Percentiles rank a stretch among this genome's conserved stretches.
These are phyloP conservation scores for Williopsis jadinii DNA, from an alignment of 1,139 yeast genomes.

Conservation along the genomic window DNA sequence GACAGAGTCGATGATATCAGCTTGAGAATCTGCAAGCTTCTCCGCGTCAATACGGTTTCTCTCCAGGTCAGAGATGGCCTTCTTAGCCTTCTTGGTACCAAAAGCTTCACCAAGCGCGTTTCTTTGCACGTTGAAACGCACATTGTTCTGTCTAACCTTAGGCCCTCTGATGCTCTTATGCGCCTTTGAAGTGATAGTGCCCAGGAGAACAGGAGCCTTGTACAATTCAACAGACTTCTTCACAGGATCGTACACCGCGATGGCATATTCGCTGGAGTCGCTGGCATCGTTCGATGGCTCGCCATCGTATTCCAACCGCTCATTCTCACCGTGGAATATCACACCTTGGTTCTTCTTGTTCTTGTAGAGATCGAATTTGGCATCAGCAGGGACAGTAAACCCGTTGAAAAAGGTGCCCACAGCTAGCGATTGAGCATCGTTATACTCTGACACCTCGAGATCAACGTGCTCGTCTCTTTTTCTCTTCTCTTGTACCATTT, in stretches of 20 bases:
- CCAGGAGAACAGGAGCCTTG: conserved; percentile 51
- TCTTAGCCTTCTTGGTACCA: conserved; percentile 95
- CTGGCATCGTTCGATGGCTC: conserved; percentile 28
- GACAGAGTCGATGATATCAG: conserved; percentile 79
- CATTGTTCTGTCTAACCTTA: conserved; percentile 42
- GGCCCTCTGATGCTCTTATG: conserved; percentile 54
- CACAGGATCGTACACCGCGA: conserved; percentile 66
- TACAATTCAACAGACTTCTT: conserved; percentile 53
- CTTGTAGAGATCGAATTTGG: conserved; percentile 57
- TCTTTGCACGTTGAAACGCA: conserved; percentile 53
- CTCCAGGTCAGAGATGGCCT: conserved; percentile 75
- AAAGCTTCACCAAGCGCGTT: conserved; percentile 89
- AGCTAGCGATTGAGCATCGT: conserved; percentile 27
- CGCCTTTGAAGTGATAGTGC: conserved; percentile 47
- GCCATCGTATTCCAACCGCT: conserved; percentile 69
- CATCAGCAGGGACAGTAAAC: conserved; percentile 49
- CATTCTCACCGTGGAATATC: conserved; percentile 73
- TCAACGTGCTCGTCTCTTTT: conserved; percentile 18
- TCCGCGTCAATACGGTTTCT: conserved; percentile 84
- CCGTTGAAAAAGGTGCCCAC: conserved; percentile 67
- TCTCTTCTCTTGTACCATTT: conserved; percentile 12
- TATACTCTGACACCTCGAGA: conserved; percentile 14
- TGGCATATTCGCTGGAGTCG: conserved; percentile 39
- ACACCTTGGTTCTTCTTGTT: conserved; percentile 42
- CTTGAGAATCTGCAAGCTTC: conserved; percentile 63